phyloP scores from a whole-genome alignment of 768 basidiomycete species.

The Russula brevipes region DNA sequence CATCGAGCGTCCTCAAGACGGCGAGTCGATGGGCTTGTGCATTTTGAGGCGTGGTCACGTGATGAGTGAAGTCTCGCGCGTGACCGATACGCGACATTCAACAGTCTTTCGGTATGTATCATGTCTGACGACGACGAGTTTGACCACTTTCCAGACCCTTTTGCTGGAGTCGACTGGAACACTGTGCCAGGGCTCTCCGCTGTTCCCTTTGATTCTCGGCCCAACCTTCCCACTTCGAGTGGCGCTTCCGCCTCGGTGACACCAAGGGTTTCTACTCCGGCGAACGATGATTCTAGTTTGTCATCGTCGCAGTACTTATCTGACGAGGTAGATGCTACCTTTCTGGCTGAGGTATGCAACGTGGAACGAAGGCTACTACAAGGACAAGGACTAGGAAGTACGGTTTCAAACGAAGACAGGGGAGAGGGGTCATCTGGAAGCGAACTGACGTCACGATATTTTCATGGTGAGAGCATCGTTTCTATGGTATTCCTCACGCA shows the following conservation, averaged over 20 bases:
- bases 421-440: not conserved
- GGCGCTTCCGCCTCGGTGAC: not conserved
- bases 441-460: constrained; percentile 14
- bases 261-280: not conserved
- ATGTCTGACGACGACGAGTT: constrained; percentile 44
- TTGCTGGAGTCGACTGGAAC: constrained; percentile 46
- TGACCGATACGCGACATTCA: not conserved
- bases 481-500: not conserved
- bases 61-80: not conserved
- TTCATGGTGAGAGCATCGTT: constrained; percentile 6
- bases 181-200: constrained; percentile 32
- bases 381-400: not conserved
- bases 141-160: constrained; percentile 48
- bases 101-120: no score
- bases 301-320: constrained; percentile 25
- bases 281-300: not conserved
- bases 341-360: constrained; percentile 16
- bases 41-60: not conserved
- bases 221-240: not conserved
- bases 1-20: not conserved
- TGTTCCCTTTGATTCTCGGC: not conserved
- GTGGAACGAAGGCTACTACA: constrained; percentile 11
- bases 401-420: not conserved
- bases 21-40: not conserved
- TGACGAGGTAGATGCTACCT: constrained; percentile 29